Conservation (phyloP, 2,329 filamentous ascomycete genomes). For the Aspergillus sp. region DNA sequence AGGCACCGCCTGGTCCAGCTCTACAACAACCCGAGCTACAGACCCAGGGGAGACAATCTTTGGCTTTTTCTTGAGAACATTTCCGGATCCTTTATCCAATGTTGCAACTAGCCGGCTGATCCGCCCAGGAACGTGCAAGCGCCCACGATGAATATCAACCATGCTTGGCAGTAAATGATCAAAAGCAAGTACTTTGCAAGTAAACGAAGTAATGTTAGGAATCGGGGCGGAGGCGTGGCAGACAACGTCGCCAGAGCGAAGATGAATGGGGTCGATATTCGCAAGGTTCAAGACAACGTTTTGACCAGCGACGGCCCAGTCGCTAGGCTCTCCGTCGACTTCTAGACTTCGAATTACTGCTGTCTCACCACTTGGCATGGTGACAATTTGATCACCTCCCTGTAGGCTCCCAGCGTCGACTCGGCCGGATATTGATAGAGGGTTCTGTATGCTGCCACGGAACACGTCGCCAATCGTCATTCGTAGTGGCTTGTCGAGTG, state of each 20-base stretch:
- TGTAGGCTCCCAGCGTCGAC: constrained; percentile 84
- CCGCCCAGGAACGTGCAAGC: constrained; percentile 74
- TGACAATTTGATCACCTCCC: constrained; percentile 73
- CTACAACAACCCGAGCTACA: constrained; percentile 75
- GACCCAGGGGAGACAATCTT: constrained; percentile 77
- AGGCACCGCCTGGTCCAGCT: constrained; percentile 71
- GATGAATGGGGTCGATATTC: constrained; percentile 80
- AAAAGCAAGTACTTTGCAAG: constrained; percentile 82
- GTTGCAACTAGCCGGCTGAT: constrained; percentile 71
- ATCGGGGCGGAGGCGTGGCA: constrained; percentile 70
- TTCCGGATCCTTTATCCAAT: constrained; percentile 76
- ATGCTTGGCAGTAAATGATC: constrained; percentile 86
- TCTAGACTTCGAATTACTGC: constrained; percentile 81
- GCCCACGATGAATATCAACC: constrained; percentile 83
- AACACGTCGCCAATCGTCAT: constrained; percentile 89
- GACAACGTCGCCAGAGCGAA: constrained; percentile 83
- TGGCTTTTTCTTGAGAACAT: constrained; percentile 77
- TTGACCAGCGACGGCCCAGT: constrained; percentile 93
- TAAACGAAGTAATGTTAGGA: constrained; percentile 69
- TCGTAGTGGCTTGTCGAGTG: constrained; percentile 75
- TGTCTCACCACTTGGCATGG: constrained; percentile 78
- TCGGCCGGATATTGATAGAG: constrained; percentile 80
- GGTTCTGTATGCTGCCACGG: constrained; percentile 73
- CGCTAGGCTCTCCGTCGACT: constrained; percentile 68
- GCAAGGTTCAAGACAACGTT: constrained; percentile 80